A percentile compares a stretch with the other conserved stretches of the same genome.
Conservation (phyloP, 306 rosid genomes). For the Urtica urens region DNA sequence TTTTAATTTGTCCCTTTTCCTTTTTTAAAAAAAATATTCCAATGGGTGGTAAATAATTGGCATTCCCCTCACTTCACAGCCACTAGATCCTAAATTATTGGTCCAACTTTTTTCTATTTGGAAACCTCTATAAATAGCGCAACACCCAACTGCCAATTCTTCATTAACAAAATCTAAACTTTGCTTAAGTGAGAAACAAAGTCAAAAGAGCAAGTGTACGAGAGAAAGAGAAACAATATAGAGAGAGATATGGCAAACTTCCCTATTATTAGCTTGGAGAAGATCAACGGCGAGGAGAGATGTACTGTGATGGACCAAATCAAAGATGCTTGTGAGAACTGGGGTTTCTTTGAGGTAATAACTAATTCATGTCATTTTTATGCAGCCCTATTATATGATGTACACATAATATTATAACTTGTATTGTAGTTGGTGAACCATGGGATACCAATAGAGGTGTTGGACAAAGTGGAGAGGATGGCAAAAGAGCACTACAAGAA, state of each 20-base stretch:
- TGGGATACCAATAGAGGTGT: conserved; percentile 47
- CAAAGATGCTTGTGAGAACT: conserved; percentile 86
- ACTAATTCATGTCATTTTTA: background rate
- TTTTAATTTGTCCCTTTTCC: background rate
- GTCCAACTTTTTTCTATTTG: background rate
- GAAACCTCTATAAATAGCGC: conserved; percentile 36
- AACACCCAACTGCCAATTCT: background rate
- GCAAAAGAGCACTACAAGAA: conserved; percentile 66
- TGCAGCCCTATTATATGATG: background rate
- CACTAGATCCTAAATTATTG: background rate
- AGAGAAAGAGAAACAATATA: conserved; percentile 1
- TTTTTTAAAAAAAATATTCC: background rate
- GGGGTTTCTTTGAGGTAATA: conserved; percentile 95
- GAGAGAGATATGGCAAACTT: conserved; percentile 71
- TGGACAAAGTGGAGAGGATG: conserved; percentile 69
- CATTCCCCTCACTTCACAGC: background rate
- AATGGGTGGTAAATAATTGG: background rate
- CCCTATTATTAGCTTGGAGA: conserved; percentile 65
- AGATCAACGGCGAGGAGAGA: conserved; percentile 60
- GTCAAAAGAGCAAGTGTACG: background rate
- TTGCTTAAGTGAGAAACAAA: conserved; percentile 19
- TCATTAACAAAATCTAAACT: conserved; percentile 9
- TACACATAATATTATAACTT: background rate
- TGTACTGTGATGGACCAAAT: conserved; percentile 42
- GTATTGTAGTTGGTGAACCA: conserved; percentile 48